A percentile compares a stretch with the other conserved stretches of the same genome.
These are phyloP conservation scores for Ophiostoma ips DNA, from an alignment of 2,329 filamentous ascomycete species.

Conservation along the genomic window DNA sequence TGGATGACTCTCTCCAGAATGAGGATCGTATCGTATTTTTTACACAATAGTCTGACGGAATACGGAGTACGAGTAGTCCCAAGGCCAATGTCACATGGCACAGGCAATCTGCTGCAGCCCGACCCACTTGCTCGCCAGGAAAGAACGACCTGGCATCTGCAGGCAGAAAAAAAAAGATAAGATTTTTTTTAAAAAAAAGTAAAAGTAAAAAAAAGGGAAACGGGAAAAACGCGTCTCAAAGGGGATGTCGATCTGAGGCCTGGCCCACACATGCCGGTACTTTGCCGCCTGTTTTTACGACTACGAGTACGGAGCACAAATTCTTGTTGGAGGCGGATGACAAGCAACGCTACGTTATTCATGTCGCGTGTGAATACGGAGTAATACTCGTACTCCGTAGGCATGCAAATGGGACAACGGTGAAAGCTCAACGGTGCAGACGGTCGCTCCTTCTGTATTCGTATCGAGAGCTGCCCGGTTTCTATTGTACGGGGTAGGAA, in stretches of 20 bases:
- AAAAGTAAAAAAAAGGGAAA: not conserved
- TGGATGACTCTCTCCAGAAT: no score
- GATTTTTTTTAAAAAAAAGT: not conserved
- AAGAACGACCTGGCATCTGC: no score
- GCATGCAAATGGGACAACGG: no score
- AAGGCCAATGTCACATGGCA: conserved; percentile 9
- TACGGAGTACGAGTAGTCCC: not conserved
- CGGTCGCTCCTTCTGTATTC: no score
- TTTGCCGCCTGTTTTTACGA: conserved; percentile 5
- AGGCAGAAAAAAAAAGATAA: not conserved
- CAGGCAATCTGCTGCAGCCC: conserved; percentile 4
- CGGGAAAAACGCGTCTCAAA: not conserved
- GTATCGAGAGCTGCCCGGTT: no score
- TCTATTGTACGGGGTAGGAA: no score
- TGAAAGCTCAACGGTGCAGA: no score
- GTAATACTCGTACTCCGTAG: no score
- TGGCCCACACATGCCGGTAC: conserved; percentile 9
- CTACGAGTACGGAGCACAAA: no score
- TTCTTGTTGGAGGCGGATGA: no score
- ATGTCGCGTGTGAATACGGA: not conserved
- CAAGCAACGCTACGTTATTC: no score
- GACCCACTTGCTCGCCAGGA: conserved; percentile 4
- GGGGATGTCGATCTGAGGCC: not conserved
- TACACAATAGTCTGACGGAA: not conserved
- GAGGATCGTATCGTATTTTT: not conserved